Percentiles rank a stretch among this genome's conserved stretches.
Conservation (phyloP, 148 eudicot genomes). For the Persicaria tinctoria region DNA sequence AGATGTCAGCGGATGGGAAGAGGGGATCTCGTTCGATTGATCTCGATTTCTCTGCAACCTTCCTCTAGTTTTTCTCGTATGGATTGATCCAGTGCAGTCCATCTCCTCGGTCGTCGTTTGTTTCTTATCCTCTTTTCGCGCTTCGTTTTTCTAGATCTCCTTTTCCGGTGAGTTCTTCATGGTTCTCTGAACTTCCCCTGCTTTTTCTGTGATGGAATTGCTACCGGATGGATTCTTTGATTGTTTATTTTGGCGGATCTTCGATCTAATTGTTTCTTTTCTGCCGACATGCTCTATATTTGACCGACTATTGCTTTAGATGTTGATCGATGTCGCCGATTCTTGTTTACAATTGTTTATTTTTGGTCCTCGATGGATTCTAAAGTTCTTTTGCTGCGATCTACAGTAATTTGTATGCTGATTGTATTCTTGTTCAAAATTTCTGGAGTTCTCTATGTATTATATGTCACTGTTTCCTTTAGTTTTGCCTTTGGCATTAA, state of each 20-base stretch:
- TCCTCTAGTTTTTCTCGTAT: neutral
- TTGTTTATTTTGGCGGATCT: neutral
- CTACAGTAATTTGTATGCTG: neutral
- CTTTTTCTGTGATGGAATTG: neutral
- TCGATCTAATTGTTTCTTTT: neutral
- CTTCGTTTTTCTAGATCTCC: neutral
- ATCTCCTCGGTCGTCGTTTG: conserved; percentile 5
- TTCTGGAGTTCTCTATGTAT: neutral
- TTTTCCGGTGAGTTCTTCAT: conserved; percentile 4
- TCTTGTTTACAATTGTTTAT: neutral
- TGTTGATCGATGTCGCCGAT: neutral
- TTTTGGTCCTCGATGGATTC: neutral
- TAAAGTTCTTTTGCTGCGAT: neutral
- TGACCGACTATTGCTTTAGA: neutral
- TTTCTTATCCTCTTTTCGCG: neutral
- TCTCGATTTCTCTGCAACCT: neutral
- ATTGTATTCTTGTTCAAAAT: neutral
- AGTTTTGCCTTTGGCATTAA: neutral
- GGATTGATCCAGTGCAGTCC: neutral
- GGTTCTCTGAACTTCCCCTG: neutral
- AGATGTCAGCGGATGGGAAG: neutral
- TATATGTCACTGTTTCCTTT: neutral
- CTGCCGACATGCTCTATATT: neutral
- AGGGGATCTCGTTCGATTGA: neutral
- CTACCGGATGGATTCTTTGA: neutral